Conservation (phyloP, 345 rosid species). For the Syzygium aromaticum region DNA sequence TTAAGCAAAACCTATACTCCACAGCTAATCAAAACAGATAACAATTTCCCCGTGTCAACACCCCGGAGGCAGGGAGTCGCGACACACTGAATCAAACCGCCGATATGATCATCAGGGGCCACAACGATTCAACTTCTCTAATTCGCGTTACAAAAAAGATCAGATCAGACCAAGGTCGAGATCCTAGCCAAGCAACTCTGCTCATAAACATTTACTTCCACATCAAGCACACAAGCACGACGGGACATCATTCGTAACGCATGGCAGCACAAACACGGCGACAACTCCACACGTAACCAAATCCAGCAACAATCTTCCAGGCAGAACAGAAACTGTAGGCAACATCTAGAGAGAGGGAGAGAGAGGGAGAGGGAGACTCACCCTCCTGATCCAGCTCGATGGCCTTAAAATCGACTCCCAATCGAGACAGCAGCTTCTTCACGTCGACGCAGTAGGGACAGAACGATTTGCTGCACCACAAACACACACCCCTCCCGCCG, state of each 20-base stretch:
- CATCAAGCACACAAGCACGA: background rate
- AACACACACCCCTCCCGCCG: background rate
- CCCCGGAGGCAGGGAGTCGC: background rate
- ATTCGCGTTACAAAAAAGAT: background rate
- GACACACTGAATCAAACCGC: background rate
- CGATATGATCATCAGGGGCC: background rate
- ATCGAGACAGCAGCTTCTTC: constrained; percentile 50
- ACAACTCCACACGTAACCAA: background rate
- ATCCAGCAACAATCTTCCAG: background rate
- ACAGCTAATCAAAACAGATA: background rate
- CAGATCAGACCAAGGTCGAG: background rate
- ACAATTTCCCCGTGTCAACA: background rate
- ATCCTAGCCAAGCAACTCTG: background rate
- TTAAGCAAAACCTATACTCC: background rate
- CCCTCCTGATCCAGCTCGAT: constrained; percentile 61
- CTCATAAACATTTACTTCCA: background rate
- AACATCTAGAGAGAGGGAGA: background rate
- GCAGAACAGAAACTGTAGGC: background rate
- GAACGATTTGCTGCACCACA: constrained; percentile 43
- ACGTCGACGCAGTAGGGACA: constrained; percentile 61
- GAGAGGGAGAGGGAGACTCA: constrained; percentile 3
- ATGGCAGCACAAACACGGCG: background rate
- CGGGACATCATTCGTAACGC: background rate
- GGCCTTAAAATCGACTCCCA: constrained; percentile 42
- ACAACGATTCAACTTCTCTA: background rate